Evolutionary conservation across 2,329 filamentous ascomycete species (phyloP).

Genomic region (Dactylellina drechsleri): DNA sequence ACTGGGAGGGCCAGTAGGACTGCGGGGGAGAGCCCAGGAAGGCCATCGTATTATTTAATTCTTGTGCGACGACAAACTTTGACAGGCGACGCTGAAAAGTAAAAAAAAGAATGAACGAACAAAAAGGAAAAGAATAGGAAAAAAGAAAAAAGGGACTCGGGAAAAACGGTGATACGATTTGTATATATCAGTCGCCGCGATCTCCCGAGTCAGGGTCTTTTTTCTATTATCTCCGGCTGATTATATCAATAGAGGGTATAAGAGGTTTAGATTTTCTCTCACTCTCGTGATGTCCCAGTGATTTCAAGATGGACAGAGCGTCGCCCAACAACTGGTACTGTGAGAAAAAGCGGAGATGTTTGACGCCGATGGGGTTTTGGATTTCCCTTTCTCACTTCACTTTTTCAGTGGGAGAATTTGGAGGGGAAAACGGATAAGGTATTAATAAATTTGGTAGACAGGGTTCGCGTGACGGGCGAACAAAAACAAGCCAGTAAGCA

Average conservation of each 20-base stretch:
- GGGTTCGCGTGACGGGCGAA: conserved; percentile 14
- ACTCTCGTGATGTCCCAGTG: neutral
- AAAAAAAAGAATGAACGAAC: conserved; percentile 3
- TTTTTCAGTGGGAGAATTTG: neutral
- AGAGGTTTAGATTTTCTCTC: neutral
- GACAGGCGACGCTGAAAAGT: conserved; percentile 5
- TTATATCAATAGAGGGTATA: too few species aligned
- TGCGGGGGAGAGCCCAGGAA: conserved; percentile 49
- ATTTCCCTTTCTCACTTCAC: too few species aligned
- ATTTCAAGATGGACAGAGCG: neutral
- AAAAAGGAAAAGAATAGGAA: conserved; percentile 8
- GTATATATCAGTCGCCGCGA: conserved; percentile 15
- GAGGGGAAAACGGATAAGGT: neutral
- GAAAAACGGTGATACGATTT: neutral
- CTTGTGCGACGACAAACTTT: conserved; percentile 35
- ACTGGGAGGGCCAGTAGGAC: conserved; percentile 51
- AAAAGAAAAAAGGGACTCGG: neutral
- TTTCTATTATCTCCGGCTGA: neutral
- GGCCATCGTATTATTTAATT: conserved; percentile 22
- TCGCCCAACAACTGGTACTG: conserved; percentile 1
- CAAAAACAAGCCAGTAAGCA: neutral
- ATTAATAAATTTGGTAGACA: neutral
- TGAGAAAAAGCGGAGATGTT: conserved; percentile 30
- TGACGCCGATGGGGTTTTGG: conserved; percentile 16
- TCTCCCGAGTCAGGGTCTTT: conserved; percentile 8